These are phyloP conservation scores for Lepidium campestre DNA, from an alignment of 441 rosid genomes.

Conservation along the genomic window DNA sequence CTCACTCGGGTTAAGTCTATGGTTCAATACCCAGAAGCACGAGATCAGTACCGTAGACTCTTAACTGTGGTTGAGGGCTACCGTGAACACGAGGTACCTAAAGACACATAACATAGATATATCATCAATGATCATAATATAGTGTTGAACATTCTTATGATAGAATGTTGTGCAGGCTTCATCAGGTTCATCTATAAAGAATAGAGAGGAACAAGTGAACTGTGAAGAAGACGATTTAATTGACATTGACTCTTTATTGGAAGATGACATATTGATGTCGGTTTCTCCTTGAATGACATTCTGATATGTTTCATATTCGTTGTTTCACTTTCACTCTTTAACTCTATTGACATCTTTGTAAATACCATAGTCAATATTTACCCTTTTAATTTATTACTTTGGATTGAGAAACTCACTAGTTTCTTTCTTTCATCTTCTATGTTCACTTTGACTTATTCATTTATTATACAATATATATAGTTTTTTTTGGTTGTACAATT, in stretches of 20 bases:
- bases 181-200: conserved; percentile 15
- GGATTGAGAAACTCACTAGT: not conserved
- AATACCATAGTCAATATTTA: conserved; percentile 20
- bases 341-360: conserved; percentile 26
- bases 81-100: conserved; percentile 57
- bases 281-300: conserved; percentile 39
- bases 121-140: not conserved
- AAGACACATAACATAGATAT: not conserved
- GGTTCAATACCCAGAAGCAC: conserved; percentile 83
- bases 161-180: conserved; percentile 18
- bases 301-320: not conserved
- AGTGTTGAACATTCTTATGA: conserved; percentile 2
- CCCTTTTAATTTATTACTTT: conserved; percentile 9
- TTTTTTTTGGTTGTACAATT: not conserved
- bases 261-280: conserved; percentile 65
- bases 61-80: conserved; percentile 61
- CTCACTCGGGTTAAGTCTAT: conserved; percentile 90
- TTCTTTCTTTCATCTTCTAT: not conserved
- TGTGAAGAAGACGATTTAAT: conserved; percentile 36
- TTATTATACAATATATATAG: not conserved
- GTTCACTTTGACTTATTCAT: not conserved
- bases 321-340: conserved; percentile 18
- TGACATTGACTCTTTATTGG: conserved; percentile 58
- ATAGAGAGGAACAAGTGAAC: conserved; percentile 32
- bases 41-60: conserved; percentile 86